A percentile compares a stretch with the other conserved stretches of the same genome.
phyloP scores from a whole-genome alignment of 78 protist genomes.

The Blattamonas nauphoetae region DNA sequence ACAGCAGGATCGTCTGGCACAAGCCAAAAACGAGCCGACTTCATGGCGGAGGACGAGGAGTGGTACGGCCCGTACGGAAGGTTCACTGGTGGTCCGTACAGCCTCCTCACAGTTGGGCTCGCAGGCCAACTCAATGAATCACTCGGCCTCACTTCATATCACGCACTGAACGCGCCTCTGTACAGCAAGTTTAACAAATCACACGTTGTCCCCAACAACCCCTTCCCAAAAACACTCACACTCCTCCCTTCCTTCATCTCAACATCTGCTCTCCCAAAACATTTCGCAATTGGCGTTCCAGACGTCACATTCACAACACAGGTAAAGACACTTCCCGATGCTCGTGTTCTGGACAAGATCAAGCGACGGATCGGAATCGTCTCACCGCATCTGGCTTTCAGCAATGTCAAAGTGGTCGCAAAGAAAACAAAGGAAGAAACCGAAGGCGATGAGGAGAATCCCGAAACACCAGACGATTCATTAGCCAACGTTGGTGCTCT shows the following conservation, averaged over 20 bases:
- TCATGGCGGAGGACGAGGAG: background rate
- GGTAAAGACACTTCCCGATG: background rate
- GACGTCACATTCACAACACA: background rate
- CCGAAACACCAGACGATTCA: background rate
- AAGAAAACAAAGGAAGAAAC: background rate
- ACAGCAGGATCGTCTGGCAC: background rate
- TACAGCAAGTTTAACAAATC: no score
- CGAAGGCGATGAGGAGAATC: background rate
- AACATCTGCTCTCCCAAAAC: background rate
- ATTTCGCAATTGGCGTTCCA: slow-evolving; percentile 2
- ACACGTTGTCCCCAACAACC: background rate
- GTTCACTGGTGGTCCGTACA: background rate
- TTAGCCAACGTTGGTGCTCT: background rate
- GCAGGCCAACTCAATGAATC: background rate
- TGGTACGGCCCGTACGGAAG: background rate
- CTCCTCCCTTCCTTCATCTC: background rate
- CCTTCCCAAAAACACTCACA: background rate
- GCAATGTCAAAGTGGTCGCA: background rate
- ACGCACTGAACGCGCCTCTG: background rate
- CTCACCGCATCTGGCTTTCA: background rate
- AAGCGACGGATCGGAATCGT: background rate
- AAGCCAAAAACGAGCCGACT: background rate
- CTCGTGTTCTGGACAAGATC: background rate
- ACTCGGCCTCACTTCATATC: background rate
- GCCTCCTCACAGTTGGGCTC: background rate